phyloP scores from a whole-genome alignment of 1,139 yeast species.

The Casaregolazyma suthepensis region DNA sequence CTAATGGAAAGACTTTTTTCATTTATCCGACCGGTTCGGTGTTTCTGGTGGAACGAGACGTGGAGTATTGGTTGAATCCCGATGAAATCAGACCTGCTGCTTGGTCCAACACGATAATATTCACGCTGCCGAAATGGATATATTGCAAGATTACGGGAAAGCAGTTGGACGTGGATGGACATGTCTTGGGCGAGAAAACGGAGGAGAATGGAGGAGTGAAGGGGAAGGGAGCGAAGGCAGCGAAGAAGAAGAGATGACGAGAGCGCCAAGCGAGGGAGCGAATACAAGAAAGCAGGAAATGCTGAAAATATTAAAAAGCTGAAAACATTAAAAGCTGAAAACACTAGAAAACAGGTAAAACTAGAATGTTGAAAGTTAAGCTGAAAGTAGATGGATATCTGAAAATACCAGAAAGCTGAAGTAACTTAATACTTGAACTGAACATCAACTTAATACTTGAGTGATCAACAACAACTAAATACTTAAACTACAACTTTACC shows the following conservation, averaged over 20 bases:
- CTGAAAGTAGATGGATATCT: no score
- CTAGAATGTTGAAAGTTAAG: no score
- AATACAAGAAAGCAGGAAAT: no score
- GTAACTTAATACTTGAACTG: no score
- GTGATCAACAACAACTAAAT: no score
- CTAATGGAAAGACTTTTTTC: constrained; percentile 52
- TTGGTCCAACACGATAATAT: constrained; percentile 51
- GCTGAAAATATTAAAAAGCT: no score
- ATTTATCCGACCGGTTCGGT: constrained; percentile 70
- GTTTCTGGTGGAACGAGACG: constrained; percentile 45
- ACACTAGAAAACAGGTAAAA: no score
- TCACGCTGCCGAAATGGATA: constrained; percentile 31
- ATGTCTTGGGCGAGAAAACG: constrained; percentile 2
- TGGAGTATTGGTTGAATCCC: constrained; percentile 31
- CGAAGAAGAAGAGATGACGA: constrained; percentile 19
- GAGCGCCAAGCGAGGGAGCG: not conserved
- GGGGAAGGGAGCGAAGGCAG: constrained; percentile 23
- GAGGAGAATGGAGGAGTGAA: constrained; percentile 18
- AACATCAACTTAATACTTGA: no score
- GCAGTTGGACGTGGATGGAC: constrained; percentile 9
- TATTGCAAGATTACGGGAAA: constrained; percentile 19
- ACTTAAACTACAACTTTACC: no score
- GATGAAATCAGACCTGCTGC: constrained; percentile 41
- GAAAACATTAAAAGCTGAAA: no score
- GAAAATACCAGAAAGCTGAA: no score